Base-by-base conservation (phyloP, 176 grass and related monocot species). In the Ananas comosus region DNA sequence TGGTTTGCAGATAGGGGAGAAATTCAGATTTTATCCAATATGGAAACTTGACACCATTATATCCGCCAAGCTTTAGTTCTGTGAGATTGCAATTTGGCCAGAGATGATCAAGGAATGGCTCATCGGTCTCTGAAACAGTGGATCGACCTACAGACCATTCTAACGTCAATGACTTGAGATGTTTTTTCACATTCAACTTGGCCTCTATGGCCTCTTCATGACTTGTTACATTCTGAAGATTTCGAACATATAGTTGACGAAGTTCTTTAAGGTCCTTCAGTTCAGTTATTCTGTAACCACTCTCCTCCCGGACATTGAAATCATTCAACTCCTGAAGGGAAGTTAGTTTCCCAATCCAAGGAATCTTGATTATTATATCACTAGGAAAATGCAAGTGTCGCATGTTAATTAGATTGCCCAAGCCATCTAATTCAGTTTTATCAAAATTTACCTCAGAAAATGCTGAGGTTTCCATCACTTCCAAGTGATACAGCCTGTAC, bases 201-300 rank as follows among this genome's bases (percentile, higher is more conserved):
- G 82, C 82, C 13, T 70, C 33, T 27, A 49, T 50, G 19, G 64
- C 82, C 68, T 66, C 82, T 57, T 79, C 19, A 18, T 17, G 51
- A 9, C 13, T 74, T 61, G n/a, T 57, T 9, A 79, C 76, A 66
- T 79, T 63, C 16, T 84, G 25, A 27, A 84, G 76, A 79, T 71
- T 53, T 17, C 10, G 59, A 52, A 78, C 66, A 3, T 4, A 10
- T 19, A 79, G 66, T 59, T 76, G 17, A 27, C 28, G 48, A 18
- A 85, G 76, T 50, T 80, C 64, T 28, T 9, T 69, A 54, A 85
- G 51, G 25, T 69, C 58, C 68, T 85, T 63, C 57, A 85, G 49
- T 13, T 85, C 76, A 9, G 57, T 49, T 64, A 85, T 70, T 17
- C 71, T 61, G 75, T 80, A 65, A 63, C 76, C 76, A 13, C 8